Evolutionary conservation across 805 yeast genomes (phyloP).

Genomic region (Candida insectorum): DNA sequence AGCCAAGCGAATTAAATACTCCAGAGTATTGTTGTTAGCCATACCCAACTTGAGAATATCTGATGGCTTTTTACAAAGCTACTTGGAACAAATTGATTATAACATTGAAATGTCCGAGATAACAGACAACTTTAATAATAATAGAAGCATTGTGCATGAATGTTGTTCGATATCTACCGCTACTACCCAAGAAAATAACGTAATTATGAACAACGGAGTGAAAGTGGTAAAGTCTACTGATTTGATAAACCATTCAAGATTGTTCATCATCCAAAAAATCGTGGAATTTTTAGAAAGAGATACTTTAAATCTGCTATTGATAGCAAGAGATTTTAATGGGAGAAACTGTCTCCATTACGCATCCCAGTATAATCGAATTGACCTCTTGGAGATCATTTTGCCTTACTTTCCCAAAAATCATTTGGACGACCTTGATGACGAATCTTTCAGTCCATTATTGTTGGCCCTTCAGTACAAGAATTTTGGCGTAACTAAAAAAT

Average conservation of each 20-base stretch:
- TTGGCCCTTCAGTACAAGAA: constrained; percentile 73
- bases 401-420: constrained; percentile 32
- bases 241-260: constrained; percentile 34
- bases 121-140: constrained; percentile 56
- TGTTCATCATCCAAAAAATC: constrained; percentile 34
- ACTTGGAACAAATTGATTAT: constrained; percentile 37
- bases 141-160: constrained; percentile 76
- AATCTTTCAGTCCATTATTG: constrained; percentile 77
- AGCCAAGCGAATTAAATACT: constrained; percentile 33
- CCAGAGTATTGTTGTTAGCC: constrained; percentile 71
- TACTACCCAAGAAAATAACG: constrained; percentile 31
- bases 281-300: constrained; percentile 18
- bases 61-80: constrained; percentile 55
- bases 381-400: constrained; percentile 41
- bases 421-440: constrained; percentile 59
- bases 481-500: constrained; percentile 35
- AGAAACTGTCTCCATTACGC: constrained; percentile 88
- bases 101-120: constrained; percentile 58
- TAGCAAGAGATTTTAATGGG: constrained; percentile 61
- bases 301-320: constrained; percentile 20
- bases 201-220: constrained; percentile 41
- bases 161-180: constrained; percentile 42
- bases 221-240: constrained; percentile 33
- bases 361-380: constrained; percentile 50
- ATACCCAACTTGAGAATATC: constrained; percentile 63